These are phyloP conservation scores for Calocybe gangraenosa DNA, from an alignment of 768 basidiomycete genomes.

Conservation along the genomic window DNA sequence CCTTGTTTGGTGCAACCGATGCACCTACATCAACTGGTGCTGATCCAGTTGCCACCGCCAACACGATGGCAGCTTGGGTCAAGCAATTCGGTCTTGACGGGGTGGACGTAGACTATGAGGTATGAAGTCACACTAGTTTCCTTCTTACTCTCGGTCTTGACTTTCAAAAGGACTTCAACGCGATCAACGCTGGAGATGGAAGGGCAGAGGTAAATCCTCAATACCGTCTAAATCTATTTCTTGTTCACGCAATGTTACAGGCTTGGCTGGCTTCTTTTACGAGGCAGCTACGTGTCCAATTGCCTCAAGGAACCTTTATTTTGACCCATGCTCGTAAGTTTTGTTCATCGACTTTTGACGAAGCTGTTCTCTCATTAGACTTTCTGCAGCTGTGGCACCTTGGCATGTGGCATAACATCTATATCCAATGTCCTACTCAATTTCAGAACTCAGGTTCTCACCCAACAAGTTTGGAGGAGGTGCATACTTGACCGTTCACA, in stretches of 20 bases:
- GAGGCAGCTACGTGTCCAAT: constrained; percentile 37
- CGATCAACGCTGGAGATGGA: constrained; percentile 38
- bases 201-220: constrained; percentile 32
- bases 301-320: constrained; percentile 46
- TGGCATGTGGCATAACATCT: constrained; percentile 27
- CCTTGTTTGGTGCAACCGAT: constrained; percentile 47
- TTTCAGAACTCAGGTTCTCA: constrained; percentile 30
- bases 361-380: constrained; percentile 44
- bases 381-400: constrained; percentile 43
- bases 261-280: constrained; percentile 52
- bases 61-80: constrained; percentile 50
- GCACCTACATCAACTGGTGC: constrained; percentile 40
- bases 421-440: neutral
- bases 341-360: constrained; percentile 1
- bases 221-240: neutral
- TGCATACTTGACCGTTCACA: constrained; percentile 51
- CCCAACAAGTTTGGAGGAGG: constrained; percentile 37
- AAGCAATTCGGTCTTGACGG: constrained; percentile 47
- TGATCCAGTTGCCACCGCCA: constrained; percentile 42
- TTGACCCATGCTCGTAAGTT: constrained; percentile 50
- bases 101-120: constrained; percentile 58
- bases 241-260: constrained; percentile 13
- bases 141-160: constrained; percentile 1
- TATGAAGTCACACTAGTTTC: constrained; percentile 9
- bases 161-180: constrained; percentile 41